Conservation (phyloP, 2,329 filamentous ascomycete genomes). For the Grosmannia huntii region DNA sequence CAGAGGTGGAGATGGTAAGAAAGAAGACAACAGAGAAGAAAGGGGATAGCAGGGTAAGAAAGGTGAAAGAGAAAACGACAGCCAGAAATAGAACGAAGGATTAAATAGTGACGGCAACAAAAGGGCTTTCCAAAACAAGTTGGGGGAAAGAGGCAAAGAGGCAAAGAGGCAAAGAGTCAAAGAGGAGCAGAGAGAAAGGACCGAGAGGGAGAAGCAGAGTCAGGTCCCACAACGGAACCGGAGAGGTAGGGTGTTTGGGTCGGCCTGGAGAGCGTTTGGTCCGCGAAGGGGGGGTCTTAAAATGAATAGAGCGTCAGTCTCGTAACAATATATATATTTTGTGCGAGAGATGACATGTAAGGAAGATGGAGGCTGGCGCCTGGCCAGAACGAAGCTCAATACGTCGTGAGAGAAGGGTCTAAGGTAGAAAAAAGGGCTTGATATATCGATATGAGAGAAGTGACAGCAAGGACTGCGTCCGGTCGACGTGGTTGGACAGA, state of each 20-base stretch:
- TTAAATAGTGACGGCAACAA: not conserved
- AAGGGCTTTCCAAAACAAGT: not conserved
- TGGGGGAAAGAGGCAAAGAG: not conserved
- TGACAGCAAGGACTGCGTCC: not conserved
- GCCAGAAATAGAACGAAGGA: not conserved
- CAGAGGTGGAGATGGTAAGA: not conserved
- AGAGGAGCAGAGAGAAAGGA: not conserved
- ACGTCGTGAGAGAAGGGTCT: too few relatives aligned
- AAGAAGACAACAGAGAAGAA: not conserved
- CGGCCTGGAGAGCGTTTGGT: conserved; percentile 3
- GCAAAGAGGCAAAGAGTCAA: not conserved
- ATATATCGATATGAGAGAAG: not conserved
- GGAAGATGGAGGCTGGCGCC: not conserved
- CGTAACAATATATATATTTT: not conserved
- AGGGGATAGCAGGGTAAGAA: not conserved
- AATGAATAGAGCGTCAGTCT: conserved; percentile 1
- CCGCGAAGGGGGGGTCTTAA: not conserved
- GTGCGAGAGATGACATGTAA: not conserved
- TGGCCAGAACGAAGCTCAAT: not conserved
- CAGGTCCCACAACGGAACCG: conserved; percentile 7
- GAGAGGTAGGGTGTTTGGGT: conserved; percentile 4
- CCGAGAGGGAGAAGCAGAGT: not conserved
- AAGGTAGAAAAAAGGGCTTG: not conserved
- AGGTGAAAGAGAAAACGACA: not conserved
- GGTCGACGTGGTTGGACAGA: not conserved